These are phyloP conservation scores for Casuarina equisetifolia DNA, from an alignment of 306 rosid genomes.

Conservation along the genomic window DNA sequence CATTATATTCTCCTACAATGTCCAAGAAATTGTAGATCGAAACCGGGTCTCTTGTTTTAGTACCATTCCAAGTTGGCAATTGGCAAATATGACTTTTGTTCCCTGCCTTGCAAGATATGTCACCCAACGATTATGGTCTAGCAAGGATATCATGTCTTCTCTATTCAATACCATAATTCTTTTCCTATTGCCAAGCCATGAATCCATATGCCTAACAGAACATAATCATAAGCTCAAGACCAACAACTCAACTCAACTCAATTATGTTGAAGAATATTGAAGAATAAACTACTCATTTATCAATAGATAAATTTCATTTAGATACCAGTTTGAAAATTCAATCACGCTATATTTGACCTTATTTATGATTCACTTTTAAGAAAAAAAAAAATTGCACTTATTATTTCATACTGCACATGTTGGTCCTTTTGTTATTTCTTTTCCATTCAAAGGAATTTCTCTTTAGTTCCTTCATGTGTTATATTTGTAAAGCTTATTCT, in stretches of 20 bases:
- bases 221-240: slow-evolving; percentile 22
- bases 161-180: slow-evolving; percentile 85
- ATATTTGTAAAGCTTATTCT: too few species aligned
- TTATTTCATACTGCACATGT: too few species aligned
- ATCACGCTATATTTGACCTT: background rate
- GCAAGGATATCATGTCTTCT: slow-evolving; percentile 90
- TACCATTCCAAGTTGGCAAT: slow-evolving; percentile 95
- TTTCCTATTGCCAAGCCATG: slow-evolving; percentile 84
- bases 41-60: slow-evolving; percentile 6
- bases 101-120: slow-evolving; percentile 68
- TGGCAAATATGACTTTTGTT: slow-evolving; percentile 71
- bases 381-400: too few species aligned
- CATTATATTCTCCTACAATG: slow-evolving; percentile 23
- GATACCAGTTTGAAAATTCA: slow-evolving; percentile 2
- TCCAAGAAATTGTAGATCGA: slow-evolving; percentile 23
- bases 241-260: slow-evolving; percentile 2
- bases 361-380: background rate
- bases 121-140: slow-evolving; percentile 95
- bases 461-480: too few species aligned
- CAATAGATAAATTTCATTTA: background rate
- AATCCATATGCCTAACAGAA: slow-evolving; percentile 67
- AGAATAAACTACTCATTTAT: background rate
- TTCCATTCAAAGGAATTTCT: too few species aligned
- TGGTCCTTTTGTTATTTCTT: too few species aligned
- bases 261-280: slow-evolving; percentile 19